These are phyloP conservation scores for Neurospora intermedia DNA, from an alignment of 495 filamentous ascomycete species.

Conservation along the genomic window DNA sequence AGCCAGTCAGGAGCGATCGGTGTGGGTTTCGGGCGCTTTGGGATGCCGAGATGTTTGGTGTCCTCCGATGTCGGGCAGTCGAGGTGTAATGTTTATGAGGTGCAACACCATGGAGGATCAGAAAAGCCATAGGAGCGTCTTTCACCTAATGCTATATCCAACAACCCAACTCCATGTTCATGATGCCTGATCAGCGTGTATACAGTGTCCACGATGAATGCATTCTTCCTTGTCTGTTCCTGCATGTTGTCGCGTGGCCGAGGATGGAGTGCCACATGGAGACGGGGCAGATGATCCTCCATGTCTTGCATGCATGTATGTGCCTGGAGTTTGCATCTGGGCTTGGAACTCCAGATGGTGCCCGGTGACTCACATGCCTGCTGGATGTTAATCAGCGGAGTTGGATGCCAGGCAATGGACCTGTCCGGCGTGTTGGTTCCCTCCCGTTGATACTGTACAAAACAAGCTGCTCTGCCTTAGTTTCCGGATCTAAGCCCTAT, in stretches of 20 bases:
- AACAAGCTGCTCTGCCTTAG: too few species aligned
- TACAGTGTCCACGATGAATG: not conserved
- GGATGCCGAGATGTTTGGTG: not conserved
- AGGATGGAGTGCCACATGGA: not conserved
- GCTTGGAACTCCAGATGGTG: not conserved
- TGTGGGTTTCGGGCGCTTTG: not conserved
- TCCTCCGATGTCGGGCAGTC: not conserved
- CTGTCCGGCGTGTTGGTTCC: too few species aligned
- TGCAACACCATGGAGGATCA: not conserved
- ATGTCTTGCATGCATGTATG: not conserved
- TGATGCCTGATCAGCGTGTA: not conserved
- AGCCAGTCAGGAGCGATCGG: not conserved
- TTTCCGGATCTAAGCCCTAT: too few species aligned
- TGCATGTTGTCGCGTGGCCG: not conserved
- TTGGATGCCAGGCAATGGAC: not conserved
- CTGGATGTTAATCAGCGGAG: not conserved
- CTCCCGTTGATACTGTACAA: too few species aligned
- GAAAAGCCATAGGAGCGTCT: not conserved
- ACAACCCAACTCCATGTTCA: not conserved
- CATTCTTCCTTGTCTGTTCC: not conserved
- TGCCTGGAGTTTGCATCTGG: not conserved
- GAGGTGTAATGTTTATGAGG: not conserved
- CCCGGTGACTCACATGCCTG: not conserved
- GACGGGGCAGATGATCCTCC: not conserved
- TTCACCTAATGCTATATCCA: not conserved